Evolutionary conservation across 2,329 filamentous ascomycete species (phyloP), one percentile per base, ranked within the genome.

Genomic region (Dactylellina parvicollis): DNA sequence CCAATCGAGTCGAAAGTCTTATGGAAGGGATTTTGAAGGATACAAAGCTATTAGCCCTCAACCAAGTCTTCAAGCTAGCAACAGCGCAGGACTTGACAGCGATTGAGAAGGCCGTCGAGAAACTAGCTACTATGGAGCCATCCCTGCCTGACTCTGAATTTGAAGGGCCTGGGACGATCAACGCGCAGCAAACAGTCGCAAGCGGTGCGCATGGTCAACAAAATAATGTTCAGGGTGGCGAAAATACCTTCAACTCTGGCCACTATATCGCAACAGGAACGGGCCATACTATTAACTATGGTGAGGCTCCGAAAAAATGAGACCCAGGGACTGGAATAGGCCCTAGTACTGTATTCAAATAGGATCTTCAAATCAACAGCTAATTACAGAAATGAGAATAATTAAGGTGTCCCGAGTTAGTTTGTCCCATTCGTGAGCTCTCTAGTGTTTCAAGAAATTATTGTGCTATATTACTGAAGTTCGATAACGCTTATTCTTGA

Each of bases 11-110:
- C 4, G 47, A 52, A 20, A 52, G 26, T 26, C 28, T 52, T 30
- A 52, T 52, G 47, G 14, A 32, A 16, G 47, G 32, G 3, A 52
- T 52, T 18, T 52, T 52, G 28, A 52, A 52, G 47, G 28, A 20
- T 52, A 32, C 28, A 18, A 52, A 52, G 20, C 3, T 32, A 4
- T 20, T 52, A 4, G 47, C 47, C 30, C 14, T 30, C 16, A 52
- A 52, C 28, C 47, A 52, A 52, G 28, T 52, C 24, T 52, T 52
- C 28, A 52, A 52, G 28, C 18, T 34, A 32, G 47, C 28, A 34
- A 52, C 18, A 26, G 12, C 24, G 28, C 24, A 34, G 14, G 24
- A 52, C 14, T 18, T 52, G 24, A 32, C 26, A 18, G 28, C 24
- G 7, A 32, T 52, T 16, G 47, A 52, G 47, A 34, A 52, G 4